Evolutionary conservation across 2,329 filamentous ascomycete species (phyloP).

Genomic region (Fusarium sp.): DNA sequence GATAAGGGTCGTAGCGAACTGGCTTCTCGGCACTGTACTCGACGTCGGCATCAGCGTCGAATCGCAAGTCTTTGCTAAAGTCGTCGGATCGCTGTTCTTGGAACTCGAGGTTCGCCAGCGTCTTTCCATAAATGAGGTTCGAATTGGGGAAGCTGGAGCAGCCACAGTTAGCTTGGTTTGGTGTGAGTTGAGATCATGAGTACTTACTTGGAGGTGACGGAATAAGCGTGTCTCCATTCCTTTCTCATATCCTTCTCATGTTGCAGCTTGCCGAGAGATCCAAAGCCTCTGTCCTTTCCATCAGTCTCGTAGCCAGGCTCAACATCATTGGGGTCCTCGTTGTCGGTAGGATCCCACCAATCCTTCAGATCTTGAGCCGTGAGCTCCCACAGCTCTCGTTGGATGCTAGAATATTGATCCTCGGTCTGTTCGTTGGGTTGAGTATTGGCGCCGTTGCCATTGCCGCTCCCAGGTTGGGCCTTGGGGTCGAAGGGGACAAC

Average conservation of each 20-base stretch:
- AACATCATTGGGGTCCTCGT: constrained; percentile 50
- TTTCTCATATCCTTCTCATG: constrained; percentile 58
- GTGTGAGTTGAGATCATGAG: constrained; percentile 1
- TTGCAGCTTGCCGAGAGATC: constrained; percentile 49
- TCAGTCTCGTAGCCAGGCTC: constrained; percentile 53
- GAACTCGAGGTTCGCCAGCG: constrained; percentile 59
- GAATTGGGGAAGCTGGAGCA: constrained; percentile 52
- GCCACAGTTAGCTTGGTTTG: constrained; percentile 44
- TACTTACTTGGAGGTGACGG: constrained; percentile 55
- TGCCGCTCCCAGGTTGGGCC: not conserved
- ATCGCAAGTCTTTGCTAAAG: constrained; percentile 46
- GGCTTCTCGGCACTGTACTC: constrained; percentile 61
- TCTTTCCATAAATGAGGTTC: constrained; percentile 68
- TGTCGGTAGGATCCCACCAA: constrained; percentile 52
- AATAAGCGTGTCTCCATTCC: constrained; percentile 55
- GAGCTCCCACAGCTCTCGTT: constrained; percentile 49
- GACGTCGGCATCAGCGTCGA: constrained; percentile 49
- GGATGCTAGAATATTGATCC: constrained; percentile 21
- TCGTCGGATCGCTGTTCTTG: constrained; percentile 52
- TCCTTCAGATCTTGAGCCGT: constrained; percentile 50
- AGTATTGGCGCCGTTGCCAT: constrained; percentile 2
- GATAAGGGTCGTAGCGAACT: constrained; percentile 76
- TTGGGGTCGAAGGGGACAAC: constrained; percentile 46
- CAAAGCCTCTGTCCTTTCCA: constrained; percentile 48
- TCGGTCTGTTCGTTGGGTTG: constrained; percentile 16